Base-by-base conservation (phyloP, 2,329 filamentous ascomycete species). In the Aplosporella prunicola region DNA sequence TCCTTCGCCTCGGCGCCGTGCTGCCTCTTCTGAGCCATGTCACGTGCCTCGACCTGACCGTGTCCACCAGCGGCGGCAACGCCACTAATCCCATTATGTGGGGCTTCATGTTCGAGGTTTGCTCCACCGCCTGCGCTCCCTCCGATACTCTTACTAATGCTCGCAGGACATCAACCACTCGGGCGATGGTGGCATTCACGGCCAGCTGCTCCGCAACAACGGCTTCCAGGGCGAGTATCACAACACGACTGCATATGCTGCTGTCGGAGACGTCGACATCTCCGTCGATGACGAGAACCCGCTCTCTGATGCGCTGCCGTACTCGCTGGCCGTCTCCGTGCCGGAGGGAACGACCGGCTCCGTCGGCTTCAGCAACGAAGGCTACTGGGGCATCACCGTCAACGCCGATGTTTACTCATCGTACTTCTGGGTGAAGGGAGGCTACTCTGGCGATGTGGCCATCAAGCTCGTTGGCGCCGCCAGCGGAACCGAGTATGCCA, bases 101-200 rank as follows among this genome's bases (percentile, higher is more conserved):
- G 51, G 63, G 62, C 1, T 48, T 66, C n/a, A 63, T 66, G 53
- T 58, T 59, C 36, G 63, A 65, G 49, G 58, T 61, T 43, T 29
- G 39, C 14, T 32, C 14, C 23, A 14, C 9, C 13, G 9, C n/a
- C 7, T 16, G 2, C 5, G 15, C 11, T 16, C 9, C 27, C 11
- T 16, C 2, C 5, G n/a, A 16, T 16, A 9, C 13, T n/a, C 27
- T 32, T 5, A 38, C 28, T n/a, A 6, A 5, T 4, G 3, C 9
- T 5, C 20, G 3, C 33, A 43, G 37, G 42, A 43, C 20, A 43
- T 43, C 17, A 41, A 43, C 16, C 35, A 43, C 15, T 39, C 34
- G 3, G 34, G 39, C 3, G 42, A 43, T 18, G 42, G 42, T 5
- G 42, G 42, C 2, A 36, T 43, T 14, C 27, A 31, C 13, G 38